Conservation (phyloP, 2,329 filamentous ascomycete species). For the Dryadomyces quercus-mongolicae region DNA sequence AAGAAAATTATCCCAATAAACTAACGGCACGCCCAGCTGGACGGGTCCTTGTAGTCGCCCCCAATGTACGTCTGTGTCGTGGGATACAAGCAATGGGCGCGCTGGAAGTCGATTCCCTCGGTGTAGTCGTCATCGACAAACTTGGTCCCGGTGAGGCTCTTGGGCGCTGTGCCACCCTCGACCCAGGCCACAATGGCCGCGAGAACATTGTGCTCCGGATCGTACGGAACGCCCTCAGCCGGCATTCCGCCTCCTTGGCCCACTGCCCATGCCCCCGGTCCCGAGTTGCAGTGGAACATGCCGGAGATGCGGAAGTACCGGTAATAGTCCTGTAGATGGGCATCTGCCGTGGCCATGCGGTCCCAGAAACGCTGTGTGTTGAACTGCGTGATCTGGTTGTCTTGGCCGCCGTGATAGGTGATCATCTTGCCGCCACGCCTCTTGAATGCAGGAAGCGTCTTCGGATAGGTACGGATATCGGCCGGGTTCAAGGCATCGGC, state of each 20-base stretch:
- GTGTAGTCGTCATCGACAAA: conserved; percentile 3
- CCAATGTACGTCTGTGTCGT: conserved; percentile 4
- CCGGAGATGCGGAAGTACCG: conserved; percentile 40
- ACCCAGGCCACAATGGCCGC: conserved; percentile 35
- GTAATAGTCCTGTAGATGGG: conserved; percentile 29
- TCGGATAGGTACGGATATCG: conserved; percentile 17
- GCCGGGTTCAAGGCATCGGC: conserved; percentile 12
- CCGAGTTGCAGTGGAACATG: conserved; percentile 36
- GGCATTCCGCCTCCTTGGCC: conserved; percentile 14
- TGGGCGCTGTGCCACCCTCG: conserved; percentile 27
- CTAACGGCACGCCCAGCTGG: conserved; percentile 7
- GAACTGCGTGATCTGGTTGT: conserved; percentile 29
- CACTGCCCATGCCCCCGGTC: conserved; percentile 24
- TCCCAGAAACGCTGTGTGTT: conserved; percentile 36
- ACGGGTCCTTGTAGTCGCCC: conserved; percentile 3
- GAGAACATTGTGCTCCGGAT: conserved; percentile 28
- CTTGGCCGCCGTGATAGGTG: conserved; percentile 30
- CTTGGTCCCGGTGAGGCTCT: conserved; percentile 15
- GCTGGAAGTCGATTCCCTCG: conserved; percentile 6
- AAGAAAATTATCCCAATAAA: too few relatives aligned
- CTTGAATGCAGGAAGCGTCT: conserved; percentile 23
- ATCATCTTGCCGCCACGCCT: conserved; percentile 31
- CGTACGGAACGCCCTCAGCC: conserved; percentile 14
- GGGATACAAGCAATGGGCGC: conserved; percentile 7
- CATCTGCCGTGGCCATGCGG: conserved; percentile 24